Conservation (phyloP, 495 filamentous ascomycete genomes). For the Lepraria neglecta region DNA sequence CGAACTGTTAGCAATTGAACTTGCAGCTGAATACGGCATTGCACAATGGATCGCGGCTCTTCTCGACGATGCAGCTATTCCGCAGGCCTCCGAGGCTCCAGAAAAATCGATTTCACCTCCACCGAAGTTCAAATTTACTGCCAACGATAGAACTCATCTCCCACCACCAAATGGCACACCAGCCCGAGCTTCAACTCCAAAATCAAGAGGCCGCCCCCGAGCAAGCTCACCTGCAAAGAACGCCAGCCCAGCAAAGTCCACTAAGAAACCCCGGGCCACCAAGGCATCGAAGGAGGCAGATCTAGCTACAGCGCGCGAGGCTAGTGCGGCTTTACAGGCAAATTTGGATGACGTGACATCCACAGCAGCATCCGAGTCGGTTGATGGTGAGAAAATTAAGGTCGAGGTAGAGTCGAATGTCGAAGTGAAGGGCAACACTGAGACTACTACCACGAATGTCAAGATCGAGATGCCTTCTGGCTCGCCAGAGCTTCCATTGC, state of each 20-base stretch:
- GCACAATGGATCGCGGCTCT: slow-evolving; percentile 83
- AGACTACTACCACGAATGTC: slow-evolving; percentile 68
- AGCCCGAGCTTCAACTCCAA: slow-evolving; percentile 33
- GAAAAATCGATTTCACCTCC: slow-evolving; percentile 65
- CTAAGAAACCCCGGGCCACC: slow-evolving; percentile 65
- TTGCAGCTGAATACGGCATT: slow-evolving; percentile 80
- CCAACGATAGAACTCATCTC: slow-evolving; percentile 32
- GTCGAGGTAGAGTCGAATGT: slow-evolving; percentile 58
- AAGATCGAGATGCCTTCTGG: slow-evolving; percentile 68
- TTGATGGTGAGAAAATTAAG: slow-evolving; percentile 52
- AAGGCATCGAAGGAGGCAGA: slow-evolving; percentile 50
- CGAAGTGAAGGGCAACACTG: slow-evolving; percentile 51
- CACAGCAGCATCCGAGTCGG: slow-evolving; percentile 33
- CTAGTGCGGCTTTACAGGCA: slow-evolving; percentile 46
- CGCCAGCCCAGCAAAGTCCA: slow-evolving; percentile 47
- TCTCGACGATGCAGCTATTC: slow-evolving; percentile 68
- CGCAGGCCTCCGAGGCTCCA: slow-evolving; percentile 44
- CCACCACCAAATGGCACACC: slow-evolving; percentile 33
- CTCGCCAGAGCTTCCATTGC: slow-evolving; percentile 60
- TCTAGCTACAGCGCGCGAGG: slow-evolving; percentile 42
- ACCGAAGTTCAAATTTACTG: slow-evolving; percentile 53
- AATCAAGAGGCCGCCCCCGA: slow-evolving; percentile 43
- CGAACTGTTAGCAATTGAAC: slow-evolving; percentile 57
- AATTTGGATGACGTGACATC: slow-evolving; percentile 43
- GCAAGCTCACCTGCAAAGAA: slow-evolving; percentile 55